Evolutionary conservation across 2,329 filamentous ascomycete species (phyloP), one percentile per base, ranked within the genome.

Genomic region (Capronia americana): DNA sequence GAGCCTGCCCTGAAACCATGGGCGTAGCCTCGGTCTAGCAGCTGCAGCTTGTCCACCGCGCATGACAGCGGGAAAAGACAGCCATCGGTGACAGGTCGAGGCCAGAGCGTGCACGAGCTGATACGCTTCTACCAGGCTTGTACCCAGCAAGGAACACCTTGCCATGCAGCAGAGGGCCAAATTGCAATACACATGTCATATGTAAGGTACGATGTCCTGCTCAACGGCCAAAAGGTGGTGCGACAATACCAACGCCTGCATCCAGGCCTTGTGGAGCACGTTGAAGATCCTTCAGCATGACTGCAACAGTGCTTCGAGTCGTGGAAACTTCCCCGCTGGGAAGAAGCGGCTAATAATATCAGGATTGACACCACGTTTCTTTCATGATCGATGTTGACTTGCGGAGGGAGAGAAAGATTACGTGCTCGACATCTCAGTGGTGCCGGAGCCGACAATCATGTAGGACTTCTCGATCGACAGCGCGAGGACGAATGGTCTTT

Each of bases 161-260:
- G 57, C 44, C 7, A 14, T 46, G 30, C 38, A 17, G 38, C 38
- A 8, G 17, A 6, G 38, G 38, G 38, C 38, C 38, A 44, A 44
- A n/a, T 8, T 32, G 41, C 2, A 26, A 6, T 7, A 30, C 12
- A 48, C 17, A 32, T 14, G 57, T 41, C 57, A 50, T 32, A 50
- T 59, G 57, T 59, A 59, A 59, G 57, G 57, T 59, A 59, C 57
- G 28, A 38, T 30, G 20, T 46, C 12, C 44, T 34, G 7, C 32
- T 5, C 57, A 51, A 28, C 10, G 44, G 44, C 46, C 57, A 28
- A 50, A 12, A 24, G 23, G 46, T 50, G 11, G n/a, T 50, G 23
- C 17, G n/a, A 50, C 46, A 11, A 17, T 51, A 44, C 38, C 23
- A 10, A 51, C 41, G 30, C 7, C 26, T 30, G 41, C 57, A 44